Conservation (phyloP, 352 stramenopile species). For the Nothophytophthora sp. region DNA sequence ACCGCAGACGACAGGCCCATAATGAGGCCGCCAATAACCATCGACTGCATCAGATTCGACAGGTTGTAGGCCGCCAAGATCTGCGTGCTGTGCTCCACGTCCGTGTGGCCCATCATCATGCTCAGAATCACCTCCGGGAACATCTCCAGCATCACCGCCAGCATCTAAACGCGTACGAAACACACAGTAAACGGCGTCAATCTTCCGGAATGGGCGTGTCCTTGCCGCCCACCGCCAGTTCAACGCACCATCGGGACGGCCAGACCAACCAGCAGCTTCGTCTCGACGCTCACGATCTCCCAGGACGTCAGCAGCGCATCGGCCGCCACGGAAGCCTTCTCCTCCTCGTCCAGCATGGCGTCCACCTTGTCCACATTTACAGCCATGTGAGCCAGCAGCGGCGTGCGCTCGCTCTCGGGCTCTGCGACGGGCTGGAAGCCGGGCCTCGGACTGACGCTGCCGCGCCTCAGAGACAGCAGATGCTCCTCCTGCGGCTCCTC, state of each 20-base stretch:
- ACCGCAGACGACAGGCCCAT: constrained; percentile 57
- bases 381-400: constrained; percentile 19
- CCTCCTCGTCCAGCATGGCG: constrained; percentile 36
- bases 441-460: constrained; percentile 18
- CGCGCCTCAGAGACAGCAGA: constrained; percentile 12
- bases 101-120: constrained; percentile 67
- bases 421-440: neutral
- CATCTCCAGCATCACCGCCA: constrained; percentile 49
- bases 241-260: constrained; percentile 34
- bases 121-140: constrained; percentile 44
- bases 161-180: constrained; percentile 27
- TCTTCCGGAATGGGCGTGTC: too few species aligned
- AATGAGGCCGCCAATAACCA: constrained; percentile 49
- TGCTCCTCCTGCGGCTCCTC: constrained; percentile 44
- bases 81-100: constrained; percentile 46
- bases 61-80: constrained; percentile 64
- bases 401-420: constrained; percentile 16
- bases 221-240: too few species aligned
- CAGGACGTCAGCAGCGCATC: constrained; percentile 26
- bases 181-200: too few species aligned
- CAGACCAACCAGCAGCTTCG: constrained; percentile 26
- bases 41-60: constrained; percentile 48
- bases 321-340: constrained; percentile 23
- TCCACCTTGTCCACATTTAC: constrained; percentile 37
- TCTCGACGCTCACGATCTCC: constrained; percentile 42